These are phyloP conservation scores for Calonectria crousiana DNA, from an alignment of 2,329 filamentous ascomycete genomes.

Conservation along the genomic window DNA sequence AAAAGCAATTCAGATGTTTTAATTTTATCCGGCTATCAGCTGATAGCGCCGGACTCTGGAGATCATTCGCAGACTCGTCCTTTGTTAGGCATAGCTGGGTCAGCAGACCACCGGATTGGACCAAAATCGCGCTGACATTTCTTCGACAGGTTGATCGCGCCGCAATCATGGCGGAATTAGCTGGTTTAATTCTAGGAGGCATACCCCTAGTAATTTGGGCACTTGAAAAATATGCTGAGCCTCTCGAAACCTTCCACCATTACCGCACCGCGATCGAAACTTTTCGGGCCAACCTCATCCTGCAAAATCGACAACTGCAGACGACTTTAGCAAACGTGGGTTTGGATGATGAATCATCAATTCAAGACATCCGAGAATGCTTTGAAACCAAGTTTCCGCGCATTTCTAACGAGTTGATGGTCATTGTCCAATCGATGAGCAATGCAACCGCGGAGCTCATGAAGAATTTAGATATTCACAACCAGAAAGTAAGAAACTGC, in stretches of 20 bases:
- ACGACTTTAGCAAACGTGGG: not conserved
- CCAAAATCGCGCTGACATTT: not conserved
- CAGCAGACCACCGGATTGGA: not conserved
- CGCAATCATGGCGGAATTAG: slow-evolving; percentile 18
- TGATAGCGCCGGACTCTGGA: not conserved
- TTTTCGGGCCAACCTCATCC: not conserved
- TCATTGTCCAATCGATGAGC: not conserved
- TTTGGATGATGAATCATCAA: not conserved
- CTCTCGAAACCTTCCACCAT: not conserved
- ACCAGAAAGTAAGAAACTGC: not conserved
- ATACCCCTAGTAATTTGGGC: slow-evolving; percentile 18
- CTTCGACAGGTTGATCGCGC: not conserved
- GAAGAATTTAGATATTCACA: not conserved
- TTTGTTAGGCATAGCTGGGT: not conserved
- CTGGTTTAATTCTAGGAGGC: slow-evolving; percentile 6
- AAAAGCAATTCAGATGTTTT: not conserved
- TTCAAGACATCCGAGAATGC: not conserved
- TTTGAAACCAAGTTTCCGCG: slow-evolving; percentile 2
- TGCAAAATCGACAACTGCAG: not conserved
- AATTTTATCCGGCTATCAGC: too few species aligned
- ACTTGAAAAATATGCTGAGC: slow-evolving; percentile 17
- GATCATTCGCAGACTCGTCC: not conserved
- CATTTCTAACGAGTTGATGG: not conserved
- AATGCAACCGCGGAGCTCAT: not conserved
- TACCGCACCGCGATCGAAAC: slow-evolving; percentile 10